phyloP scores from a whole-genome alignment of 2,329 filamentous ascomycete genomes.

The Talaromyces verruculosus region DNA sequence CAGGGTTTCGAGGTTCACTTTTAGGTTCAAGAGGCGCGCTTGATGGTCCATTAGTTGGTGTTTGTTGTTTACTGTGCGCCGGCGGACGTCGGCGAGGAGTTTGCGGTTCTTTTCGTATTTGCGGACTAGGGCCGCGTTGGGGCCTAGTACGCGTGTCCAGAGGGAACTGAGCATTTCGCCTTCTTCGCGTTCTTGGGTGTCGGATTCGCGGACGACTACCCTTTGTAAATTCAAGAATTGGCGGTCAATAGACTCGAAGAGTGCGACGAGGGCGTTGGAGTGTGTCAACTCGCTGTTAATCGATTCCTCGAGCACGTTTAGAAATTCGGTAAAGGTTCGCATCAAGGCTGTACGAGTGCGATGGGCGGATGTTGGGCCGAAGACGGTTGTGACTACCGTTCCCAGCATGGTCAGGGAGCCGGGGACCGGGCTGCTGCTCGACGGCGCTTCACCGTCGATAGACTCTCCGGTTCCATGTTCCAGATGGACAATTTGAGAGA shows the following conservation, averaged over 20 bases:
- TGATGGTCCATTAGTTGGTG: constrained; percentile 83
- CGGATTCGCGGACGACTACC: constrained; percentile 78
- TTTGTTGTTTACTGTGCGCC: constrained; percentile 84
- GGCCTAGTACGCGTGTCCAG: constrained; percentile 81
- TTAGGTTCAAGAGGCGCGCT: constrained; percentile 75
- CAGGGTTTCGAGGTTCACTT: constrained; percentile 82
- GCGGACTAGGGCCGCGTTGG: constrained; percentile 69
- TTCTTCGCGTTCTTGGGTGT: constrained; percentile 75
- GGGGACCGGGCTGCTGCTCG: constrained; percentile 26
- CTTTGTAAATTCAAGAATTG: constrained; percentile 88
- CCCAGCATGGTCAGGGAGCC: constrained; percentile 66
- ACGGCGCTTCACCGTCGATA: constrained; percentile 5
- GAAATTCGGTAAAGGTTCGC: constrained; percentile 83
- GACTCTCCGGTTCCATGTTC: constrained; percentile 29
- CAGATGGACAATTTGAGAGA: constrained; percentile 56
- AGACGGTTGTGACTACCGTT: constrained; percentile 66
- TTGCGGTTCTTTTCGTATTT: constrained; percentile 91
- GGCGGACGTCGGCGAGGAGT: constrained; percentile 73
- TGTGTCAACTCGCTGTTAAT: constrained; percentile 82
- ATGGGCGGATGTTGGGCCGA: constrained; percentile 79
- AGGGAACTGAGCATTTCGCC: constrained; percentile 78
- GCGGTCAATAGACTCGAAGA: constrained; percentile 89
- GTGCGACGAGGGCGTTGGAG: constrained; percentile 74
- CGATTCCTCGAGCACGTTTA: constrained; percentile 82
- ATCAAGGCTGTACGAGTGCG: constrained; percentile 77